Evolutionary conservation across 176 grass and related monocot genomes (phyloP).

Genomic region (Calamus simplicifolius): DNA sequence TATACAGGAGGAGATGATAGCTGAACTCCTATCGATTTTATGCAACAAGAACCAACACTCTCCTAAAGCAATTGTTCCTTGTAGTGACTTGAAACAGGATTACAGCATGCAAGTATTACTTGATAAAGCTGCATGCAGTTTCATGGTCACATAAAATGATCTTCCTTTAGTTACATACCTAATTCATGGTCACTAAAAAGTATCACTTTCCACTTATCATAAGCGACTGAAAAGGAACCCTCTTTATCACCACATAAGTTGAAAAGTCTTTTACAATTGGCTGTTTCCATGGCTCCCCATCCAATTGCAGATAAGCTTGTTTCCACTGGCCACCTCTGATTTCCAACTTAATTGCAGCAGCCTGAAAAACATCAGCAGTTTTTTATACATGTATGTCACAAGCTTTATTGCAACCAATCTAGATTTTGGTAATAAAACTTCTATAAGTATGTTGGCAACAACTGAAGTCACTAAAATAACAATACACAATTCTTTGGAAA

Average conservation of each 20-base stretch:
- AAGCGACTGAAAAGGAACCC: constrained; percentile 57
- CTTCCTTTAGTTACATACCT: too few species aligned
- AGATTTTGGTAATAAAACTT: neutral
- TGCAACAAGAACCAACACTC: too few species aligned
- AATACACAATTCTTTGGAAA: too few species aligned
- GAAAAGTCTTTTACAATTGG: constrained; percentile 58
- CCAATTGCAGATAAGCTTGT: constrained; percentile 76
- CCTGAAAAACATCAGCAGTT: constrained; percentile 31
- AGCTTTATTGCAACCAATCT: neutral
- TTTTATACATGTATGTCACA: neutral
- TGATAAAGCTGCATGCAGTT: too few species aligned
- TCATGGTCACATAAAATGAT: too few species aligned
- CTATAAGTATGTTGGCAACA: neutral
- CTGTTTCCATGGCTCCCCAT: constrained; percentile 94
- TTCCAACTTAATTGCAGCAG: constrained; percentile 84
- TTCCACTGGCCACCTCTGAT: constrained; percentile 76
- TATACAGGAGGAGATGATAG: too few species aligned
- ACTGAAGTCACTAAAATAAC: too few species aligned
- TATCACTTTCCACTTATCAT: constrained; percentile 62
- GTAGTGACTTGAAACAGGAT: too few species aligned
- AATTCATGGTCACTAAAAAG: too few species aligned
- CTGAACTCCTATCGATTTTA: too few species aligned
- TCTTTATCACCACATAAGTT: constrained; percentile 73
- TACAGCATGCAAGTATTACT: too few species aligned
- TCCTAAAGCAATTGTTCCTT: too few species aligned